A percentile compares a stretch with the other conserved stretches of the same genome.
phyloP scores from a whole-genome alignment of 2,329 filamentous ascomycete genomes.

The Botryotinia convoluta region DNA sequence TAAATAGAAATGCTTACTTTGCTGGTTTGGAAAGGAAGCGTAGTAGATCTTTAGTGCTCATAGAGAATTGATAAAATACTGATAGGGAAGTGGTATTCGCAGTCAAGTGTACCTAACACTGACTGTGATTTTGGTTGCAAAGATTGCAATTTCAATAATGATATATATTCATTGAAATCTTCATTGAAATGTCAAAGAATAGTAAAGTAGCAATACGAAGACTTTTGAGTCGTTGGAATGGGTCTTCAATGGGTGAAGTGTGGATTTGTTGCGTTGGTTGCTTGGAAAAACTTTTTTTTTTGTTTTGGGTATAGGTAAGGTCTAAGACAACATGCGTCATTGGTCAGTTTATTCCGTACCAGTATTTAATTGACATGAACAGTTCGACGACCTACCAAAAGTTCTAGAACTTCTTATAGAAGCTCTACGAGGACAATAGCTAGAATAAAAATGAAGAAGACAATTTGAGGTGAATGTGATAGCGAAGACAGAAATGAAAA shows the following conservation, averaged over 20 bases:
- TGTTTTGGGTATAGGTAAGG: background rate
- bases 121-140: slow-evolving; percentile 19
- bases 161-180: slow-evolving; percentile 17
- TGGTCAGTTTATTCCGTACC: background rate
- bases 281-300: slow-evolving; percentile 18
- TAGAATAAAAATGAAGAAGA: no score
- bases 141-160: slow-evolving; percentile 18
- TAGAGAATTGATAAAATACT: slow-evolving; percentile 54
- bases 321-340: slow-evolving; percentile 15
- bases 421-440: background rate
- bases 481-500: background rate
- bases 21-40: slow-evolving; percentile 92
- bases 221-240: slow-evolving; percentile 1
- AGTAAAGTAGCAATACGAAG: slow-evolving; percentile 8
- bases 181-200: slow-evolving; percentile 11
- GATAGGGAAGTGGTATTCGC: slow-evolving; percentile 1
- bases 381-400: background rate
- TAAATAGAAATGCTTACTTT: slow-evolving; percentile 61
- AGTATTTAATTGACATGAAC: background rate
- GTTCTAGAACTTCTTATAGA: background rate
- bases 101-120: slow-evolving; percentile 5
- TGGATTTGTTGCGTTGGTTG: slow-evolving; percentile 12
- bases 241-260: slow-evolving; percentile 10
- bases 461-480: background rate
- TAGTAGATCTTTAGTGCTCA: slow-evolving; percentile 87